Evolutionary conservation across 176 grass and related monocot species (phyloP).

Genomic region (Eragrostis curvula): DNA sequence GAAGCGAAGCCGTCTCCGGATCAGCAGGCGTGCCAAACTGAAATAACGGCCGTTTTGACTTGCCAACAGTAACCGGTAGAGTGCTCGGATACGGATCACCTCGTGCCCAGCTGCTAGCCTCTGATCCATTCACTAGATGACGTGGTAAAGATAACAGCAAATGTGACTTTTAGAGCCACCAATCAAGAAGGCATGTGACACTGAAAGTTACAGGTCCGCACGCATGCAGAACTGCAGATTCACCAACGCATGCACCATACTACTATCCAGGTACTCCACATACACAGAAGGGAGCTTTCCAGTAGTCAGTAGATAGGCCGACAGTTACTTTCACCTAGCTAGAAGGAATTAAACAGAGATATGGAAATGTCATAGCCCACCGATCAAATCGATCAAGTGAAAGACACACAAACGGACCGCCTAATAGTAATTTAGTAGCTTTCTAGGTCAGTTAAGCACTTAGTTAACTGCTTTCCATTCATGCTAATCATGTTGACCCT

Average conservation of each 20-base stretch:
- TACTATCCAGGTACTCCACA: too few species aligned
- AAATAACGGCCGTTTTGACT: slow-evolving; percentile 29
- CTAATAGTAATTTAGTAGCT: too few species aligned
- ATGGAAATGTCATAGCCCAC: neutral
- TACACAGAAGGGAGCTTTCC: too few species aligned
- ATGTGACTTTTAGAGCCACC: neutral
- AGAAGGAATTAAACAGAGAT: neutral
- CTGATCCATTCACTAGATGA: neutral
- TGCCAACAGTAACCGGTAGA: neutral
- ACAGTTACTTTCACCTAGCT: too few species aligned
- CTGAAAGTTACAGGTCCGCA: neutral
- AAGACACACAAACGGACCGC: slow-evolving; percentile 31
- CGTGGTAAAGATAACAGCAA: neutral
- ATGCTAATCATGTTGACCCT: slow-evolving; percentile 28
- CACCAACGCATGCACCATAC: too few species aligned
- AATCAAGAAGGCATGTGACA: neutral
- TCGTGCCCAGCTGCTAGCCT: neutral
- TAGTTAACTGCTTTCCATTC: too few species aligned
- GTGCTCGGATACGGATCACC: neutral
- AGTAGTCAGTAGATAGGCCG: too few species aligned
- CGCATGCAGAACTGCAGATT: too few species aligned
- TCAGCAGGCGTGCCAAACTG: neutral
- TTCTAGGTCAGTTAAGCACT: too few species aligned
- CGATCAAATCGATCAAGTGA: slow-evolving; percentile 11
- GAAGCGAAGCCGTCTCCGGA: neutral